A percentile compares a stretch with the other conserved stretches of the same genome.
These are phyloP conservation scores for Leishmania gerbilli DNA, from an alignment of 208 protist species.

Conservation along the genomic window DNA sequence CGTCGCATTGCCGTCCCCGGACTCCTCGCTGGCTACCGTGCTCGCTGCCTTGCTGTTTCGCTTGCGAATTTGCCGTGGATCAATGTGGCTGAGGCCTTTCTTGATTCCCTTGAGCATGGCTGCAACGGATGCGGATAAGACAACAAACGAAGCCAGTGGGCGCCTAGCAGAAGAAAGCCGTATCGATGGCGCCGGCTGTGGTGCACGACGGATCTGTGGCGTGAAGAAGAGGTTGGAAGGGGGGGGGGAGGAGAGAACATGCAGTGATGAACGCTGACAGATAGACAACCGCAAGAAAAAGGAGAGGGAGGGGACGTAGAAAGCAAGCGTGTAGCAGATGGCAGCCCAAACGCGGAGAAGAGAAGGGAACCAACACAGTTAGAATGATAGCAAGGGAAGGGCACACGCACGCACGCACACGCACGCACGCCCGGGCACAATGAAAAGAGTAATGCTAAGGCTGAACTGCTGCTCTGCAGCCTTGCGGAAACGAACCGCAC, in stretches of 20 bases:
- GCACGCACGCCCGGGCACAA: no score
- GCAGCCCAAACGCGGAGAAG: background rate
- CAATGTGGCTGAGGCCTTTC: constrained; percentile 23
- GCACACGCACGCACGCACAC: no score
- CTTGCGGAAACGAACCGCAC: background rate
- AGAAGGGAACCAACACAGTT: background rate
- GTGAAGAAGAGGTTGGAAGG: no score
- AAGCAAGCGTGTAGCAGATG: background rate
- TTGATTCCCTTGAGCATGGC: constrained; percentile 25
- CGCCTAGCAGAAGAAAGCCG: background rate
- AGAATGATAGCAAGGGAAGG: background rate
- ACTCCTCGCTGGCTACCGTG: background rate
- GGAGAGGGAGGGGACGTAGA: background rate
- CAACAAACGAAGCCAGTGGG: background rate
- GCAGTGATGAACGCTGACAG: background rate
- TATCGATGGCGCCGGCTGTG: background rate
- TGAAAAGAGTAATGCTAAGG: background rate
- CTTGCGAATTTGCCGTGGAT: constrained; percentile 20
- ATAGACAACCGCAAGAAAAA: background rate
- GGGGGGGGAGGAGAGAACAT: background rate
- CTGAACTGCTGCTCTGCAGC: background rate
- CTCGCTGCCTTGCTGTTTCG: background rate
- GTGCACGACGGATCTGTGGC: background rate
- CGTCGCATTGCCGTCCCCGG: background rate
- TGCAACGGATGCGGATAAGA: background rate